A percentile compares a stretch with the other conserved stretches of the same genome.
These are phyloP conservation scores for Chlamydomonas sphaeroides DNA, from an alignment of 139 green algal species.

Conservation along the genomic window DNA sequence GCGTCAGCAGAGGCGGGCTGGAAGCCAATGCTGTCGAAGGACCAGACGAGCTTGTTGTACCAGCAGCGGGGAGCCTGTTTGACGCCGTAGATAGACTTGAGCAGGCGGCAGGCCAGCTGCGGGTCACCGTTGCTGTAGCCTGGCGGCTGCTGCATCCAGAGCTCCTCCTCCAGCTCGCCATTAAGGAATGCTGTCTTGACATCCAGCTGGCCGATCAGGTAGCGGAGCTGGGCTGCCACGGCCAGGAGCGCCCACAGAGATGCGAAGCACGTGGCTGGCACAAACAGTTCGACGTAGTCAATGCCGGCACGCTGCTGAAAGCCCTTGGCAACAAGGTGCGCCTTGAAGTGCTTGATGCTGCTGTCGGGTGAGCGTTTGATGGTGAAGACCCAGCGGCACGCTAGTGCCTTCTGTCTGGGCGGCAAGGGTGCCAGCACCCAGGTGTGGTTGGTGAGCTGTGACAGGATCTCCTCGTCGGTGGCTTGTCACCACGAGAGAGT, in stretches of 20 bases:
- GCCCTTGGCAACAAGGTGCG: slow-evolving; percentile 53
- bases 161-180: slow-evolving; percentile 45
- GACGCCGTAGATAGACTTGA: slow-evolving; percentile 52
- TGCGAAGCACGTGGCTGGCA: slow-evolving; percentile 10
- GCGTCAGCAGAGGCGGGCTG: slow-evolving; percentile 37
- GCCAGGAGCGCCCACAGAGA: not conserved
- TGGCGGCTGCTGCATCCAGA: slow-evolving; percentile 52
- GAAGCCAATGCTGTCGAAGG: slow-evolving; percentile 43
- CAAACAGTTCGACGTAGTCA: slow-evolving; percentile 62
- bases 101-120: not conserved
- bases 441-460: not conserved
- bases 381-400: slow-evolving; percentile 10
- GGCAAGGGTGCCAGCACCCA: slow-evolving; percentile 10
- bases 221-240: not conserved
- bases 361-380: slow-evolving; percentile 19
- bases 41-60: slow-evolving; percentile 29
- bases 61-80: slow-evolving; percentile 49
- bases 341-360: slow-evolving; percentile 50
- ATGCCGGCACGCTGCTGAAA: slow-evolving; percentile 47
- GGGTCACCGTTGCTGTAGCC: slow-evolving; percentile 32
- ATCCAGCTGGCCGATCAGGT: slow-evolving; percentile 43
- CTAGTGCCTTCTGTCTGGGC: not conserved
- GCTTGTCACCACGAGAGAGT: slow-evolving; percentile 17
- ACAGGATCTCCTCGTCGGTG: slow-evolving; percentile 23
- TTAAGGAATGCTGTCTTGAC: too few relatives aligned